A percentile compares a stretch with the other conserved stretches of the same genome.
These are phyloP conservation scores for Cucurbita maxima DNA, from an alignment of 306 rosid species.

Conservation along the genomic window DNA sequence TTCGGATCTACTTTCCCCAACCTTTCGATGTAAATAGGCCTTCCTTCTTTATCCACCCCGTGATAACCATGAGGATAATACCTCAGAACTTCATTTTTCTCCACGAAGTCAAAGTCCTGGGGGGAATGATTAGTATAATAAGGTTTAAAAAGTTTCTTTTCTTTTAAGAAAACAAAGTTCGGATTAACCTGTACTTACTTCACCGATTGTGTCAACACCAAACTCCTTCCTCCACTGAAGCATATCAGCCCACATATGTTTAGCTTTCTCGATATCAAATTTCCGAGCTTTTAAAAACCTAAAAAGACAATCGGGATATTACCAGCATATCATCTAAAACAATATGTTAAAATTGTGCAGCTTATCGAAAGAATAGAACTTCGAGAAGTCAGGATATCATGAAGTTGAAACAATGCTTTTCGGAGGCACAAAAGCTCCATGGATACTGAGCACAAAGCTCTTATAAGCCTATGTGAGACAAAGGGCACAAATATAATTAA, in stretches of 20 bases:
- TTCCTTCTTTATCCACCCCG: constrained; percentile 96
- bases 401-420: background rate
- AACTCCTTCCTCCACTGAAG: constrained; percentile 86
- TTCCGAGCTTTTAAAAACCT: constrained; percentile 94
- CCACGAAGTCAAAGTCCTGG: constrained; percentile 84
- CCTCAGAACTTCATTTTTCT: constrained; percentile 50
- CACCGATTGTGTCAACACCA: constrained; percentile 59
- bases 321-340: background rate
- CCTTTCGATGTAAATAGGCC: constrained; percentile 88
- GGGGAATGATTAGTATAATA: constrained; percentile 3
- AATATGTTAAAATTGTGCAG: background rate
- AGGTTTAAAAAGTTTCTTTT: background rate
- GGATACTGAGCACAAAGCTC: background rate
- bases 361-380: background rate
- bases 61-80: constrained; percentile 93
- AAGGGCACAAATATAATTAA: background rate
- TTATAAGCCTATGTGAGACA: background rate
- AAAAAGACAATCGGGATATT: background rate
- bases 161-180: background rate
- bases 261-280: constrained; percentile 76
- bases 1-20: constrained; percentile 85
- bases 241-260: constrained; percentile 97
- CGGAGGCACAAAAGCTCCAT: background rate
- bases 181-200: constrained; percentile 26
- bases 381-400: background rate